These are phyloP conservation scores for Camelina laxa DNA, from an alignment of 345 rosid genomes.

Conservation along the genomic window DNA sequence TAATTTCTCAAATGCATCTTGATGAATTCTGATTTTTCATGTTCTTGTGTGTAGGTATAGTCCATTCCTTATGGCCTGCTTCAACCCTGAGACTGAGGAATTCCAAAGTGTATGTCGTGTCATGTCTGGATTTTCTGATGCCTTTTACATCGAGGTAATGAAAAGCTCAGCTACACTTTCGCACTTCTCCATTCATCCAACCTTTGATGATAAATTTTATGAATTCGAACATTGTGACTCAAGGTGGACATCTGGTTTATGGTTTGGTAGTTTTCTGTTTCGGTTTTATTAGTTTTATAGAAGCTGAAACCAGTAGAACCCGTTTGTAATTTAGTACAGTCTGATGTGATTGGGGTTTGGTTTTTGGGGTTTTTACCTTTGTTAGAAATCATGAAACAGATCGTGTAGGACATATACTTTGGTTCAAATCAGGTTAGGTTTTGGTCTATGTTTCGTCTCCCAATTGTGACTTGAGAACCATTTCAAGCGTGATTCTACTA, in stretches of 20 bases:
- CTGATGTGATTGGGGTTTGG: not conserved
- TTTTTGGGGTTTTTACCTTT: not conserved
- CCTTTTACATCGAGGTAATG: constrained; percentile 78
- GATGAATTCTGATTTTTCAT: not conserved
- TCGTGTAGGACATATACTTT: not conserved
- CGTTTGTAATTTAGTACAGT: not conserved
- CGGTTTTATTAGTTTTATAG: not conserved
- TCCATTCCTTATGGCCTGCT: constrained; percentile 96
- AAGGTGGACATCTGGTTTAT: not conserved
- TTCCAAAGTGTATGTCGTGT: constrained; percentile 89
- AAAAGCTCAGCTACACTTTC: not conserved
- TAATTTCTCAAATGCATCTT: not conserved
- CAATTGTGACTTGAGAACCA: not conserved
- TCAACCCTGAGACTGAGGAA: constrained; percentile 78
- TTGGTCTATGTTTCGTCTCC: not conserved
- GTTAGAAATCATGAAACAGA: not conserved
- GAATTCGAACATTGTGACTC: not conserved
- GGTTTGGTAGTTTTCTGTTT: not conserved
- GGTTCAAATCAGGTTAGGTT: not conserved
- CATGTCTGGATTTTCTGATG: constrained; percentile 91
- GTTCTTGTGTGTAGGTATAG: constrained; percentile 62
- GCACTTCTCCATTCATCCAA: not conserved
- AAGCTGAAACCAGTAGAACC: not conserved
- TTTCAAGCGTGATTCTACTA: not conserved
- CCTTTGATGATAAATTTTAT: not conserved